These are phyloP conservation scores for Penicillium bovifimosum DNA, from an alignment of 495 filamentous ascomycete genomes.

Conservation along the genomic window DNA sequence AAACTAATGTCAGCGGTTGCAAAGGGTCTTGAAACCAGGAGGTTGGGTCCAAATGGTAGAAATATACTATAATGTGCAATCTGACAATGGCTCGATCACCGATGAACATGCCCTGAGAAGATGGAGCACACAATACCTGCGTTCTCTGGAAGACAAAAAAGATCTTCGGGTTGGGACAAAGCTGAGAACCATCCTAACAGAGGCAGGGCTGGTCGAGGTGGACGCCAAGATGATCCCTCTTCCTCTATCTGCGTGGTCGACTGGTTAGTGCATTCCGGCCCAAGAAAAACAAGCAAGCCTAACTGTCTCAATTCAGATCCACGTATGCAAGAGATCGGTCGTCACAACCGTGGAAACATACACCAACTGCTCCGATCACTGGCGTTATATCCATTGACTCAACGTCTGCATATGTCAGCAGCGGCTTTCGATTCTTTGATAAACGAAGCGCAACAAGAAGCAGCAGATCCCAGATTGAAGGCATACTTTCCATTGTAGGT, in stretches of 20 bases:
- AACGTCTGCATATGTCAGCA: slow-evolving; percentile 53
- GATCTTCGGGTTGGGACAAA: slow-evolving; percentile 64
- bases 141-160: slow-evolving; percentile 60
- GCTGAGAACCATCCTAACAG: slow-evolving; percentile 55
- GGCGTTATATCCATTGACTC: slow-evolving; percentile 58
- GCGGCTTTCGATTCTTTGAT: slow-evolving; percentile 60
- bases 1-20: slow-evolving; percentile 16
- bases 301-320: slow-evolving; percentile 40
- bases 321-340: slow-evolving; percentile 57
- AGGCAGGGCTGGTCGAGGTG: slow-evolving; percentile 69
- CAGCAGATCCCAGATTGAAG: slow-evolving; percentile 58
- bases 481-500: slow-evolving; percentile 74
- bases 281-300: not conserved
- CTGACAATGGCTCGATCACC: slow-evolving; percentile 78
- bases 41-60: slow-evolving; percentile 94
- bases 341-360: slow-evolving; percentile 55
- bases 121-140: slow-evolving; percentile 67
- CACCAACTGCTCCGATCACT: slow-evolving; percentile 55
- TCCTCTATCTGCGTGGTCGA: slow-evolving; percentile 71
- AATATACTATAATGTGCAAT: slow-evolving; percentile 82
- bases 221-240: slow-evolving; percentile 65
- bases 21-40: slow-evolving; percentile 55
- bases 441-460: slow-evolving; percentile 61
- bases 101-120: slow-evolving; percentile 63
- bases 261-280: slow-evolving; percentile 42